phyloP scores from a whole-genome alignment of 768 basidiomycete genomes.

The Tulasnella sp. region DNA sequence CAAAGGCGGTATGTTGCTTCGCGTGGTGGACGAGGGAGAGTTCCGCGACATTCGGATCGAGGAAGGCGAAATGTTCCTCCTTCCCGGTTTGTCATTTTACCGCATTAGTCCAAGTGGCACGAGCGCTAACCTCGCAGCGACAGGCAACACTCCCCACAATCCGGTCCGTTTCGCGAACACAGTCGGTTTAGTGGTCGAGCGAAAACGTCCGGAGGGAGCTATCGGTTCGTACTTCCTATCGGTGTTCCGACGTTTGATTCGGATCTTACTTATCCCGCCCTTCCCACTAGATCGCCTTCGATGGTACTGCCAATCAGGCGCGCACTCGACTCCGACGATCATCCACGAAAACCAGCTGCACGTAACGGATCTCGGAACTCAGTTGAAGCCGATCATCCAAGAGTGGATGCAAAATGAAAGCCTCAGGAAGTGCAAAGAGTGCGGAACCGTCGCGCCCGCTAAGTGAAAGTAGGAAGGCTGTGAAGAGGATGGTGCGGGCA shows the following conservation, averaged over 20 bases:
- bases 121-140: not conserved
- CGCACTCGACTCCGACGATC: conserved; percentile 63
- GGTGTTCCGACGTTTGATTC: not conserved
- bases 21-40: conserved; percentile 72
- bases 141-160: conserved; percentile 95
- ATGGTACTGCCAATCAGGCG: conserved; percentile 78
- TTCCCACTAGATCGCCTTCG: conserved; percentile 69
- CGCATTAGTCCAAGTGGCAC: not conserved
- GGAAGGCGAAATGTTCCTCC: conserved; percentile 94
- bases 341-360: conserved; percentile 84
- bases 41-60: conserved; percentile 86
- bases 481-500: not conserved
- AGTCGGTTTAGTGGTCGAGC: conserved; percentile 87
- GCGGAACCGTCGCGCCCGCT: conserved; percentile 59
- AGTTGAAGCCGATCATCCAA: conserved; percentile 88
- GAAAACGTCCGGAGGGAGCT: conserved; percentile 68
- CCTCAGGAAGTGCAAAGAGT: conserved; percentile 65
- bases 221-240: conserved; percentile 52
- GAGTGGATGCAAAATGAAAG: conserved; percentile 68
- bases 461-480: conserved; percentile 42
- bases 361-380: conserved; percentile 85
- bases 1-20: conserved; percentile 88
- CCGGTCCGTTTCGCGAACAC: conserved; percentile 89
- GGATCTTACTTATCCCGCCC: conserved; percentile 10
- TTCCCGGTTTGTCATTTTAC: conserved; percentile 60